Evolutionary conservation across 2,329 filamentous ascomycete species (phyloP).

Genomic region (Mariannaea sp.): DNA sequence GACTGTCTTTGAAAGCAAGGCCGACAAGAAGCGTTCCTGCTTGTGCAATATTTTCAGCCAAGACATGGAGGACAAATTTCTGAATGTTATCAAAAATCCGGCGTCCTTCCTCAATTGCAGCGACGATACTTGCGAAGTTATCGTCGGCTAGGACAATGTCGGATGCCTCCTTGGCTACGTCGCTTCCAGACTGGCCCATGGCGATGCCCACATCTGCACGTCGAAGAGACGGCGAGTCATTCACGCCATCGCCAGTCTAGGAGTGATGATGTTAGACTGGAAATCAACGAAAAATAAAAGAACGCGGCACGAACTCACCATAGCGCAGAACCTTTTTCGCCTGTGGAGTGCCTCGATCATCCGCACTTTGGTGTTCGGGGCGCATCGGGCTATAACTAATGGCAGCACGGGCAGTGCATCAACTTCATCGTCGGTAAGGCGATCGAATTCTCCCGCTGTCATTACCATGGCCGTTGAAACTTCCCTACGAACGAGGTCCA

Average conservation of each 20-base stretch:
- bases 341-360: conserved; percentile 77
- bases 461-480: conserved; percentile 67
- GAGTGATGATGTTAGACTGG: no score
- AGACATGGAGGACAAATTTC: conserved; percentile 70
- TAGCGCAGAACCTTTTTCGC: conserved; percentile 67
- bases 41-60: conserved; percentile 72
- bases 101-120: conserved; percentile 72
- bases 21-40: conserved; percentile 71
- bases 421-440: conserved; percentile 65
- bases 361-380: conserved; percentile 72
- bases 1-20: conserved; percentile 69
- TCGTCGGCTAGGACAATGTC: conserved; percentile 73
- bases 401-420: conserved; percentile 66
- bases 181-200: conserved; percentile 70
- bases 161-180: conserved; percentile 71
- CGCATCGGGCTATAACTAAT: conserved; percentile 71
- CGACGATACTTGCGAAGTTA: conserved; percentile 73
- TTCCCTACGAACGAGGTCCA: conserved; percentile 56
- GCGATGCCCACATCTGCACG: conserved; percentile 72
- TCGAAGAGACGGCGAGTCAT: conserved; percentile 71
- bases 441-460: conserved; percentile 70
- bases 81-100: conserved; percentile 76
- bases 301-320: no score
- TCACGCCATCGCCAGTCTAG: conserved; percentile 75
- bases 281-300: no score